Conservation (phyloP, 2,329 filamentous ascomycete genomes). For the Paecilomyces dactylethromorphus region DNA sequence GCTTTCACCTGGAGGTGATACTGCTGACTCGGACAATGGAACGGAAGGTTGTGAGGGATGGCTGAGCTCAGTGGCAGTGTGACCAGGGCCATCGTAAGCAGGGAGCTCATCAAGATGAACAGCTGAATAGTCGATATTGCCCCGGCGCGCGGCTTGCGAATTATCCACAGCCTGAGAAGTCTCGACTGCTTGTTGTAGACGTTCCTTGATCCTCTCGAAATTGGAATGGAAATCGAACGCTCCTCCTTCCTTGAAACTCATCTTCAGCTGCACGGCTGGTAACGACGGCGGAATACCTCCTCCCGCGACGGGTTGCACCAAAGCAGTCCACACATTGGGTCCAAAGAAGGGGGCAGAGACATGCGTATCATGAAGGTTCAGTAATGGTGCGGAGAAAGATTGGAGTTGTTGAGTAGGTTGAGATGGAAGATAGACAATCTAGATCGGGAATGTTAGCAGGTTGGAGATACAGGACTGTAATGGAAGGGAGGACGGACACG, state of each 20-base stretch:
- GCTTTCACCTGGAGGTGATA: background rate
- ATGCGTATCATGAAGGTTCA: constrained; percentile 80
- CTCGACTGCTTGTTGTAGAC: constrained; percentile 73
- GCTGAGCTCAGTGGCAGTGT: constrained; percentile 16
- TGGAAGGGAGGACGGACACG: constrained; percentile 51
- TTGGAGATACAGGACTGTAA: constrained; percentile 7
- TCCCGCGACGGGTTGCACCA: constrained; percentile 71
- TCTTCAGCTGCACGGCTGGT: constrained; percentile 68
- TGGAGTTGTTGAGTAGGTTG: constrained; percentile 63
- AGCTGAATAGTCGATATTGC: constrained; percentile 50
- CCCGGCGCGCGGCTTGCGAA: constrained; percentile 44
- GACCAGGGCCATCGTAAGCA: constrained; percentile 64
- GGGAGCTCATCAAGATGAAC: constrained; percentile 82
- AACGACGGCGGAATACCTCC: constrained; percentile 74
- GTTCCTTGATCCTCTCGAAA: constrained; percentile 79
- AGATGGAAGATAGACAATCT: constrained; percentile 84
- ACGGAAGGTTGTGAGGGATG: background rate
- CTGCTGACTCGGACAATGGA: background rate
- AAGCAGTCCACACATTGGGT: constrained; percentile 79
- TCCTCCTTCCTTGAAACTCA: constrained; percentile 93
- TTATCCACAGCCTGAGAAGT: constrained; percentile 56
- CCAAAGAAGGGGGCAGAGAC: constrained; percentile 88
- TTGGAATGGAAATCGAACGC: constrained; percentile 81
- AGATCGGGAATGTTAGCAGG: constrained; percentile 5
- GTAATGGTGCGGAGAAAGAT: constrained; percentile 82